phyloP scores from a whole-genome alignment of 2,329 filamentous ascomycete species.

The Aspergillus sojae region DNA sequence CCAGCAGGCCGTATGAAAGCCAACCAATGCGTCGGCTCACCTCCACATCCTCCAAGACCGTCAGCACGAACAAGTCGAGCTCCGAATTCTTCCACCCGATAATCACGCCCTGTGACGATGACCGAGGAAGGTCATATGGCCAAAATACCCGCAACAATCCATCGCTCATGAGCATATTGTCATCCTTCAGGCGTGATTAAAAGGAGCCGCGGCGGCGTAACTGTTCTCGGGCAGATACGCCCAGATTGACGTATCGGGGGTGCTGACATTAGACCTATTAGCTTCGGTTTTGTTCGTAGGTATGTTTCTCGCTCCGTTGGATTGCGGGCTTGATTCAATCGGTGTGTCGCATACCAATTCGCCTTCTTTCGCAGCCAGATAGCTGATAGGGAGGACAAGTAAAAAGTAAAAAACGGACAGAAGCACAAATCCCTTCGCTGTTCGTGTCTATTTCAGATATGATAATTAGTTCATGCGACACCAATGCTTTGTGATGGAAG shows the following conservation, averaged over 20 bases:
- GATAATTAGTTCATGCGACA: slow-evolving; percentile 13
- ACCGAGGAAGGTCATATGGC: slow-evolving; percentile 81
- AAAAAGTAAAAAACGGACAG: slow-evolving; percentile 83
- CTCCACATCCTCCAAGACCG: slow-evolving; percentile 87
- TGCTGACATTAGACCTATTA: slow-evolving; percentile 60
- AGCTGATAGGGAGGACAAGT: slow-evolving; percentile 80
- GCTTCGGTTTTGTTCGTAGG: background rate
- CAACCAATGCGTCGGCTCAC: slow-evolving; percentile 52
- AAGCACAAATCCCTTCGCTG: slow-evolving; percentile 79
- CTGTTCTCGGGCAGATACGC: slow-evolving; percentile 94
- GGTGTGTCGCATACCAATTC: slow-evolving; percentile 65
- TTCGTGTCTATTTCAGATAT: slow-evolving; percentile 66
- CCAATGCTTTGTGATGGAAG: background rate
- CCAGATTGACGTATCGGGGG: slow-evolving; percentile 73
- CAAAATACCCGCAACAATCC: slow-evolving; percentile 98
- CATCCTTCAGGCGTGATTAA: slow-evolving; percentile 58
- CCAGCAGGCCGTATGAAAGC: background rate
- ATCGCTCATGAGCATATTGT: slow-evolving; percentile 69
- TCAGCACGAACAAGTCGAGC: slow-evolving; percentile 85
- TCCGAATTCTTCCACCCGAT: slow-evolving; percentile 96
- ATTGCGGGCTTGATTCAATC: slow-evolving; percentile 8
- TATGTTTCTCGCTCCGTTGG: slow-evolving; percentile 1
- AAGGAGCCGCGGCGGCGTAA: slow-evolving; percentile 92
- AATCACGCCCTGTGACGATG: slow-evolving; percentile 76
- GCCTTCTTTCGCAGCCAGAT: slow-evolving; percentile 78